Evolutionary conservation across 2,329 filamentous ascomycete genomes (phyloP).

Genomic region (Cercospora sp.): DNA sequence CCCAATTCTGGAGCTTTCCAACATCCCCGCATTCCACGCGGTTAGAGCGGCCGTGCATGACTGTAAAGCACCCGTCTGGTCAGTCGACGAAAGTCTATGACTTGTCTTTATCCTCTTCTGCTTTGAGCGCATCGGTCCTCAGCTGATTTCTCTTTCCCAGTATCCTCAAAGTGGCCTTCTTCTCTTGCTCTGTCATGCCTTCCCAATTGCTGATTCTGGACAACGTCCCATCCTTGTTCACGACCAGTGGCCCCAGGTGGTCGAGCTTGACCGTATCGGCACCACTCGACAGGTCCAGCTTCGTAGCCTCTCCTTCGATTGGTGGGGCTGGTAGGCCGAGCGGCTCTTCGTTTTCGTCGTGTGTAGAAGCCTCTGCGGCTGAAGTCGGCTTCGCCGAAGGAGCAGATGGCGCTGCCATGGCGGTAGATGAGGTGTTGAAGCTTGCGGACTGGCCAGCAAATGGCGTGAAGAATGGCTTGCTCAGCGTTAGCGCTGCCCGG

Average conservation of each 20-base stretch:
- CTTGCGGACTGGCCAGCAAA: slow-evolving; percentile 2
- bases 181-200: slow-evolving; percentile 68
- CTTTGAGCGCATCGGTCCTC: slow-evolving; percentile 58
- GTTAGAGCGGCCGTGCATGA: neutral
- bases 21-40: neutral
- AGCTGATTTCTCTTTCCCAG: slow-evolving; percentile 68
- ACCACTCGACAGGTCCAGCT: slow-evolving; percentile 39
- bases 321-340: slow-evolving; percentile 30
- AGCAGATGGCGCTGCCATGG: neutral
- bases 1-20: neutral
- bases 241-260: slow-evolving; percentile 69
- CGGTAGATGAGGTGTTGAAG: neutral
- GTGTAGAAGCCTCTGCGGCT: neutral
- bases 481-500: neutral
- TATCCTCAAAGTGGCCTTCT: slow-evolving; percentile 64
- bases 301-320: slow-evolving; percentile 33
- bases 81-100: neutral
- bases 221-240: slow-evolving; percentile 70
- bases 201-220: slow-evolving; percentile 72
- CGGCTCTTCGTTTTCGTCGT: slow-evolving; percentile 12
- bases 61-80: neutral
- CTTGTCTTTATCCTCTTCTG: slow-evolving; percentile 33
- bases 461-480: slow-evolving; percentile 8
- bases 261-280: slow-evolving; percentile 58
- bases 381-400: neutral